Base-by-base conservation (phyloP, 2,329 filamentous ascomycete species). In the Phaeoacremonium minimum region DNA sequence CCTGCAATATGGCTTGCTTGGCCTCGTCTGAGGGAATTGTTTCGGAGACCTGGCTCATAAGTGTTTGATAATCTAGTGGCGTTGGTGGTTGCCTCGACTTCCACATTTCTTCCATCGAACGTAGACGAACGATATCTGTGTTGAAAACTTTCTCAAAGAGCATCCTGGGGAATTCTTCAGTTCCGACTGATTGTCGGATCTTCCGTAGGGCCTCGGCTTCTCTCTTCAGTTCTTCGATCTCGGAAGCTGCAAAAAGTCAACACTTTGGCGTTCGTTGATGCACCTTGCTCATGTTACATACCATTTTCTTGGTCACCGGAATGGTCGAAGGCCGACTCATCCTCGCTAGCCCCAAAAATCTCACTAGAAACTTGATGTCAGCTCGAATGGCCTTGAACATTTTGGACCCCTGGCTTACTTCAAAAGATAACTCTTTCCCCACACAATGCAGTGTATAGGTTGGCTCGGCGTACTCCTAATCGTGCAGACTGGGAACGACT, bases 391-490 rank as follows among this genome's bases (percentile, higher is more conserved):
- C 22, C 9, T 26, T 9, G n/a, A n/a, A 26, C 9, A n/a, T 9
- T 9, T 9, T 26, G 22, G 9, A 9, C 9, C 22, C 22, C n/a
- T n/a, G 9, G n/a, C 72, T 16, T 51, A 66, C 62, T 88, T 93
- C 42, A 98, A 77, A 7, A 98, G 73, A 58, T 97, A 98, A 58
- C 89, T 95, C 66, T 97, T 98, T 15, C 79, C 91, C 93, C 93
- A 98, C 3, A 98, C 91, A 43, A 98, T 98, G 66, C 93, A 97
- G 63, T 98, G 93, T 30, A 98, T 97, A 1, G 91, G 87, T 52
- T 97, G 91, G 46, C 86, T 95, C 0, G 93, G 93, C 0, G 90
- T 98, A 59, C 88, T 96, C 58, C 93, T 80, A 51, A 98, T 97
- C 2, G 93, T 98, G 66, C 93, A 98, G 29, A 97, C 90, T 2